Base-by-base conservation (phyloP, 192 early-diverging fungal species). In the Backusella tarrabulga region DNA sequence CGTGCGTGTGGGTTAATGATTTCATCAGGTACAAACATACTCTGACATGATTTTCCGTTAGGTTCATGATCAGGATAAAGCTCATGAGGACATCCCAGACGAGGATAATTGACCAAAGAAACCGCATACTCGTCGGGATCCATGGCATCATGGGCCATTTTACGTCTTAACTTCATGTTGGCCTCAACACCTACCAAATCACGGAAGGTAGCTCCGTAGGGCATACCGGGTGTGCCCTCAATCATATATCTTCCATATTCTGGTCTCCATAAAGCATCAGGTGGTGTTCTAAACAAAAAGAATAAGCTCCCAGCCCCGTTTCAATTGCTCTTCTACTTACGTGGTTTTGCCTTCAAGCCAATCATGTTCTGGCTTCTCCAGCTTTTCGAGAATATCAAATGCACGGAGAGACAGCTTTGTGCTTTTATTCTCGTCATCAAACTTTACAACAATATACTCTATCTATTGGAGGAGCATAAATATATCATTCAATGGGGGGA, bases 191-290 rank as follows among this genome's bases (percentile, higher is more conserved):
- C 86, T 26, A 95, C 80, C 26, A 98, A 81, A 77, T 97, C 95
- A 34, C 88, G 79, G 34, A 97, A 85, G 12, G 91, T 91, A 26
- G 91, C 88, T 69, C 95, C 95, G 83, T 98, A 99, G 0, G 98
- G 98, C 17, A 86, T 80, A 6, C 95, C 95, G 9, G 98, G 98
- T 0, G 97, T 98, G 52, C 93, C 93, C 86, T 99, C 97, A 77
- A 98, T 84, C 98, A 99, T 99, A 86, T 93, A 99, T 34, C 95
- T 88, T 19, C 95, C 98, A 83, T 96, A 99, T 81, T 99, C 98
- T 40, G 97, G 97, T 77, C 94, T 89, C 97, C 97, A 99, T 32
- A 95, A 91, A 15, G 93, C 90, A 80, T 93, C 60, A 46, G 74
- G 74, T 54, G 35, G 36, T 7, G 19, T 34, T 2, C 71, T 79